Evolutionary conservation across 2,329 filamentous ascomycete species (phyloP), one percentile per base, ranked within the genome.

Genomic region (Beauveria brongniartii): DNA sequence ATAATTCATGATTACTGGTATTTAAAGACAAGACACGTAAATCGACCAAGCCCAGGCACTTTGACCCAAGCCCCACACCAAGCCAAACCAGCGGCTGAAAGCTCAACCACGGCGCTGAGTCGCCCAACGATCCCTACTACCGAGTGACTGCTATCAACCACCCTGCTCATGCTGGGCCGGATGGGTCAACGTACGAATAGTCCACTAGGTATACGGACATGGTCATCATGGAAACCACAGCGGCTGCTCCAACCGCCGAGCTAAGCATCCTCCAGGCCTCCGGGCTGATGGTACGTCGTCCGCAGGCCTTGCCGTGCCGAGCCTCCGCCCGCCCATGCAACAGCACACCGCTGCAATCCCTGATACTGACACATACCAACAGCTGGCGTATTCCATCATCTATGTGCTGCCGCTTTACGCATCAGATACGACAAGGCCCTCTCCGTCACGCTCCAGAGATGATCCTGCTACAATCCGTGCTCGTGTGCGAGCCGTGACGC

Each of bases 361-460:
- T 24, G 52, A 44, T 44, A 26, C 56, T 59, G 47, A 59, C 56
- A 52, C 41, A 28, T 41, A 61, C 53, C 52, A 63, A 71, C 62
- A 90, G 90, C 76, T 92, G 64, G 74, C 87, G 64, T 96, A 95
- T 75, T 96, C 91, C n/a, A 73, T 92, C 67, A 76, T 91, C 77
- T 99, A 97, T 76, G 90, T 99, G 68, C 78, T 90, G 3, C 93
- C 94, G 26, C 91, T 97, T 74, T 97, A 99, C 78, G 80, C 93
- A 64, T 94, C 88, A 22, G 74, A 85, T 4, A 82, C 85, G 22
- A 95, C 93, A 5, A 85, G 92, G 57, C 92, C 92, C 7, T 94
- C 91, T 8, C 82, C 85, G 28, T 84, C 82, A 59, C 82, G 95
- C 30, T 90, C 90, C 63, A 87, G 94, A 70, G 92, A 97, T 82